These are phyloP conservation scores for Aureobasidium sp. DNA, from an alignment of 2,329 filamentous ascomycete species.

Conservation along the genomic window DNA sequence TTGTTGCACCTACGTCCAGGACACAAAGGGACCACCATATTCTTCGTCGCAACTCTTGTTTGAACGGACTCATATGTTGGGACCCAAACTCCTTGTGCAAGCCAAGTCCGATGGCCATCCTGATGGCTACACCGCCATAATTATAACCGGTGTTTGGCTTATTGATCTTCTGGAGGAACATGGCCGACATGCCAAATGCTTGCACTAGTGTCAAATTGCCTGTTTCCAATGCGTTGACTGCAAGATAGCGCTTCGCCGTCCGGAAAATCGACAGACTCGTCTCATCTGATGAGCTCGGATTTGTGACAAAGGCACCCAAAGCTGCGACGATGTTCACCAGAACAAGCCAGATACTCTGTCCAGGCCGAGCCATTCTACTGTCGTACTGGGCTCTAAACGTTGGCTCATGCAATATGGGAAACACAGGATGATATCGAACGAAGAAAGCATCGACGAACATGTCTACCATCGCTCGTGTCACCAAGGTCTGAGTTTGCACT, in stretches of 20 bases:
- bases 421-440: conserved; percentile 40
- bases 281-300: conserved; percentile 31
- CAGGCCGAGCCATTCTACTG: conserved; percentile 37
- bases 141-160: conserved; percentile 47
- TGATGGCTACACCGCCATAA: conserved; percentile 42
- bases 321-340: conserved; percentile 41
- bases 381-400: conserved; percentile 43
- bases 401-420: conserved; percentile 43
- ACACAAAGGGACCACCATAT: conserved; percentile 36
- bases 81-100: conserved; percentile 45
- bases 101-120: conserved; percentile 45
- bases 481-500: conserved; percentile 8
- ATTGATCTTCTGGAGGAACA: conserved; percentile 45
- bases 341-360: conserved; percentile 39
- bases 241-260: conserved; percentile 40
- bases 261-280: conserved; percentile 39
- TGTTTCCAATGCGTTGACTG: conserved; percentile 42
- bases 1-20: conserved; percentile 44
- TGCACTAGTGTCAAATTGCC: conserved; percentile 45
- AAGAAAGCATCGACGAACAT: conserved; percentile 36
- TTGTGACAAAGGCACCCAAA: conserved; percentile 37
- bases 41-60: conserved; percentile 30
- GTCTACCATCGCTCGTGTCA: conserved; percentile 10
- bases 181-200: conserved; percentile 41
- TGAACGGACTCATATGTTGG: conserved; percentile 39